Percentiles rank a stretch among this genome's conserved stretches.
phyloP scores from a whole-genome alignment of 1,284 basidiomycete genomes.

The Gymnopus androsaceus region DNA sequence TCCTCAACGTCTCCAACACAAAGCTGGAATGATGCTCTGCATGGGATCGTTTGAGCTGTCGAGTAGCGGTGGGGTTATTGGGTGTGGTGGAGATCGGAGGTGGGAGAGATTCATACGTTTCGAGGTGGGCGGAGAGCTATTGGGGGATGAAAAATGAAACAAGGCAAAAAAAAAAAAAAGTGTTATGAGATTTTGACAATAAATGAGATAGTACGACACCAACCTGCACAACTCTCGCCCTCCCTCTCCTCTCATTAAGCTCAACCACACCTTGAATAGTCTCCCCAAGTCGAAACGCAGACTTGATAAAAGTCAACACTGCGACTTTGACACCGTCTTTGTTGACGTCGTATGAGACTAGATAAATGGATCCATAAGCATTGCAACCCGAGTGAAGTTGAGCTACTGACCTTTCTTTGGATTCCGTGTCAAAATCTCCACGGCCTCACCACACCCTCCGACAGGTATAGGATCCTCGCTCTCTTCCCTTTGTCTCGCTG shows the following conservation, averaged over 20 bases:
- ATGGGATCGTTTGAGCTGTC: conserved; percentile 67
- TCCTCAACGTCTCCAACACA: conserved; percentile 68
- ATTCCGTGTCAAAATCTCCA: conserved; percentile 87
- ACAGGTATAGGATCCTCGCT: conserved; percentile 26
- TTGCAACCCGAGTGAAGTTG: too few relatives aligned
- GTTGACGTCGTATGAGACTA: conserved; percentile 90
- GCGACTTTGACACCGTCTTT: conserved; percentile 89
- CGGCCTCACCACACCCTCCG: conserved; percentile 82
- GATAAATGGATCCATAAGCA: too few relatives aligned
- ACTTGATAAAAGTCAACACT: conserved; percentile 88
- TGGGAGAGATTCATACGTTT: conserved; percentile 83
- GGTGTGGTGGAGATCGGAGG: conserved; percentile 45
- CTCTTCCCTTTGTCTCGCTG: conserved; percentile 6
- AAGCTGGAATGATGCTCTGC: conserved; percentile 82
- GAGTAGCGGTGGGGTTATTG: conserved; percentile 29
- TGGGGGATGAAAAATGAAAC: conserved; percentile 1
- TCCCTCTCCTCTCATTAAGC: conserved; percentile 66
- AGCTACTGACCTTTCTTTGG: conserved; percentile 81
- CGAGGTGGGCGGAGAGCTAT: conserved; percentile 82
- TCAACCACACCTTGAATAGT: conserved; percentile 87
- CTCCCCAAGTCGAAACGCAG: conserved; percentile 87
- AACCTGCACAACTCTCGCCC: conserved; percentile 75
- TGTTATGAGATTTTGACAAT: not conserved
- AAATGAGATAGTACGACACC: conserved; percentile 20
- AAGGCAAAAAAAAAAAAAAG: not conserved